Base-by-base conservation (phyloP, 2,329 filamentous ascomycete species). In the Fusarium fujikuroi region DNA sequence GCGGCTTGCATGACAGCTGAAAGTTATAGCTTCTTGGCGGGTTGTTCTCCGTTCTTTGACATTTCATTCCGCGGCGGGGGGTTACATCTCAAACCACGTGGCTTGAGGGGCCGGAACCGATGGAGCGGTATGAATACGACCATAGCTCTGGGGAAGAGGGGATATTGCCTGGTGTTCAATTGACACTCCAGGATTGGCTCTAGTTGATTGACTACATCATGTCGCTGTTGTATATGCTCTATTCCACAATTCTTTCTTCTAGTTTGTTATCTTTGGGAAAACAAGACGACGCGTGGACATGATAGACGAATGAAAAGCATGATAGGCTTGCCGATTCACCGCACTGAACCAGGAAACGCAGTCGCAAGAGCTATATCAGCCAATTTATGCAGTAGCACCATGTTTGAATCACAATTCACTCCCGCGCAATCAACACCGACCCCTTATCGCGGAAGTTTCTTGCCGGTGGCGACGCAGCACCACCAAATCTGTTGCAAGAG, bases 221-320 rank as follows among this genome's bases (percentile, higher is more conserved):
- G 32, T 50, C 37, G 37, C 60, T 57, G 42, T 57, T 49, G 47
- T 43, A 25, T 43, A 25, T 21, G 42, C 54, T 40, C 6, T 6
- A 12, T 1, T n/a, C 3, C 0, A 5, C 4, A 3, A n/a, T n/a
- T 8, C 1, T n/a, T 56, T 15, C 8, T 9, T 14, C n/a, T 34
- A 2, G 11, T n/a, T 43, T 47, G 3, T 9, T 37, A 11, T 16
- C 6, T 34, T 34, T 23, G 2, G 15, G 21, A 18, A 18, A 28
- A n/a, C 1, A 9, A n/a, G 0, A 11, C 6, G 19, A 39, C 15
- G 18, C 30, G 18, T 9, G n/a, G 30, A 23, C 16, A 19, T 5
- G 11, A 0, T 23, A 1, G 30, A 15, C n/a, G 23, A 21, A 21
- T 12, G 50, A 37, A 2, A 50, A 10, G 2, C 3, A 23, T 18